phyloP scores from a whole-genome alignment of 345 rosid species.

The Raphanus raphanistrum region DNA sequence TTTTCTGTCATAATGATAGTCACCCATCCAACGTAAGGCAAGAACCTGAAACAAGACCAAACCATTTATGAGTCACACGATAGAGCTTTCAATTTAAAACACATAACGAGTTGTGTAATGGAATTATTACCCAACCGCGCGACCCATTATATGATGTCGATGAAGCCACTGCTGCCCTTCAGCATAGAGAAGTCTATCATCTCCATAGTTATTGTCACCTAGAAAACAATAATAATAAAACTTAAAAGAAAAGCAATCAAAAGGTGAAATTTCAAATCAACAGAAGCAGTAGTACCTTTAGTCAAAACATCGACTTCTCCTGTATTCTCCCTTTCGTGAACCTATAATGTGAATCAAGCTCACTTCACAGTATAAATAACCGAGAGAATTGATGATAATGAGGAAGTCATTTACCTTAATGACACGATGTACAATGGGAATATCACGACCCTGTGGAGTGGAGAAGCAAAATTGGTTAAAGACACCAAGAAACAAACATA shows the following conservation, averaged over 20 bases:
- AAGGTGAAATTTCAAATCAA: conserved; percentile 4
- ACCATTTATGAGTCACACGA: background rate
- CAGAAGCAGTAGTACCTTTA: conserved; percentile 59
- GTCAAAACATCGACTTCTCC: conserved; percentile 95
- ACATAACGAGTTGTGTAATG: background rate
- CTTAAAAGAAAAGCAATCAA: background rate
- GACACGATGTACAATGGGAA: conserved; percentile 43
- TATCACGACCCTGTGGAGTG: conserved; percentile 42
- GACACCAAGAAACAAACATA: background rate
- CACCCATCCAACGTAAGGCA: conserved; percentile 93
- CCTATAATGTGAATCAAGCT: conserved; percentile 45
- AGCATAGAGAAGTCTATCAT: conserved; percentile 85
- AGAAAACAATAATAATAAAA: conserved; percentile 1
- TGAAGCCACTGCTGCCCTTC: conserved; percentile 88
- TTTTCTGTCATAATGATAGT: conserved; percentile 95
- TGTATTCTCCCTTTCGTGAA: conserved; percentile 82
- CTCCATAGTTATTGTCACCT: conserved; percentile 80
- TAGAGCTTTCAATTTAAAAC: background rate
- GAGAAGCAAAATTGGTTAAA: background rate
- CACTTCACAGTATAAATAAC: background rate
- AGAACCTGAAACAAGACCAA: conserved; percentile 51
- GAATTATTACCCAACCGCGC: conserved; percentile 76
- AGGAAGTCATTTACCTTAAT: conserved; percentile 26
- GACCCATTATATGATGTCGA: conserved; percentile 79
- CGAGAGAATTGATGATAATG: background rate